Conservation (phyloP, 192 early-diverging fungal genomes). For the Podila epigama region DNA sequence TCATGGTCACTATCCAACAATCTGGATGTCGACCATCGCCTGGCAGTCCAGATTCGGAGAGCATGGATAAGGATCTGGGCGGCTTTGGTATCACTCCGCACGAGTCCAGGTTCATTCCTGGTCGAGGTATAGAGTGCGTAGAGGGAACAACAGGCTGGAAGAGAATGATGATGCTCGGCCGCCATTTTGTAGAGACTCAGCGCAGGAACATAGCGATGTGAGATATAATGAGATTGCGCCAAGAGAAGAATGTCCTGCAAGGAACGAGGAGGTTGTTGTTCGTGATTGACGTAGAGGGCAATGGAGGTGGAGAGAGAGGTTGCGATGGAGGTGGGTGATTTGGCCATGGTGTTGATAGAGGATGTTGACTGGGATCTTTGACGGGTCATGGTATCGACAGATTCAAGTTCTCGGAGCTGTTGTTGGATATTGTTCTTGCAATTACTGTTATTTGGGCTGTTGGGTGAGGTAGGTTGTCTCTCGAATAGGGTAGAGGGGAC, state of each 20-base stretch:
- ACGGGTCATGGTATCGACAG: conserved; percentile 10
- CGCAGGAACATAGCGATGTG: conserved; percentile 37
- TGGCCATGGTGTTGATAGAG: conserved; percentile 13
- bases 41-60: conserved; percentile 39
- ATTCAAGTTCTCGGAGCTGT: conserved; percentile 17
- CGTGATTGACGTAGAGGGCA: conserved; percentile 15
- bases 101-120: conserved; percentile 18
- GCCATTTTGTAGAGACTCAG: conserved; percentile 31
- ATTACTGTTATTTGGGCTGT: too few relatives aligned
- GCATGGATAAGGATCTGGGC: conserved; percentile 31
- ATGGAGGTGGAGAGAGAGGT: conserved; percentile 23
- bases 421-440: too few relatives aligned
- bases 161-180: conserved; percentile 29
- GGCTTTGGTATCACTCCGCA: conserved; percentile 37
- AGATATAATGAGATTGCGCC: conserved; percentile 46
- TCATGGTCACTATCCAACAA: not conserved
- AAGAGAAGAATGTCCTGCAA: conserved; percentile 44
- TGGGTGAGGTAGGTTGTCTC: not conserved
- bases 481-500: not conserved
- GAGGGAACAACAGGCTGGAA: conserved; percentile 38
- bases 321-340: conserved; percentile 9
- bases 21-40: conserved; percentile 24
- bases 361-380: conserved; percentile 37
- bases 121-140: conserved; percentile 44
- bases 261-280: conserved; percentile 26